Conservation (phyloP, 345 rosid genomes). For the Dimocarpus longan region DNA sequence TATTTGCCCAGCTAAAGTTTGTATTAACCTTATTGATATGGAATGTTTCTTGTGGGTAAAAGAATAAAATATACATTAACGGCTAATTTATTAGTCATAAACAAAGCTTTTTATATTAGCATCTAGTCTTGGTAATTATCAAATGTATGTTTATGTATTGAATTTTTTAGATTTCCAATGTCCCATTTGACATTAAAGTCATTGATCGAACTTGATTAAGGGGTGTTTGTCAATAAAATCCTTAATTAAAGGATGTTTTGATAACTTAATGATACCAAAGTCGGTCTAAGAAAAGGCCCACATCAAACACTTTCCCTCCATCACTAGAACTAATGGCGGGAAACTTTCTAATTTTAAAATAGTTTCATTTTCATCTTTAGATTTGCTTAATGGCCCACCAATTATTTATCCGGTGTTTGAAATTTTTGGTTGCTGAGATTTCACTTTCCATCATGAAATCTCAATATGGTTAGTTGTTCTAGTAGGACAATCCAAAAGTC, state of each 20-base stretch:
- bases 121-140: too few species aligned
- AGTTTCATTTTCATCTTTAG: neutral
- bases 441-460: slow-evolving; percentile 3
- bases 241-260: neutral
- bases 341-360: neutral
- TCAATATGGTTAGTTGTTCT: neutral
- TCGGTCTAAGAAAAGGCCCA: neutral
- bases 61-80: too few species aligned
- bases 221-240: too few species aligned
- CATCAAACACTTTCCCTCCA: neutral
- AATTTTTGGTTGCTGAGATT: neutral
- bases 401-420: neutral
- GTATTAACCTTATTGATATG: neutral
- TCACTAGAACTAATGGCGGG: neutral
- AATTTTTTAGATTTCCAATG: too few species aligned
- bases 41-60: too few species aligned
- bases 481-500: too few species aligned
- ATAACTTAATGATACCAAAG: neutral
- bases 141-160: too few species aligned
- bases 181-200: too few species aligned
- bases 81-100: too few species aligned
- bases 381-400: neutral
- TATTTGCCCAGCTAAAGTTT: too few species aligned
- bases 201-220: neutral
- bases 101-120: too few species aligned